Conservation (phyloP, 805 yeast species). For the Candida peoriensis region DNA sequence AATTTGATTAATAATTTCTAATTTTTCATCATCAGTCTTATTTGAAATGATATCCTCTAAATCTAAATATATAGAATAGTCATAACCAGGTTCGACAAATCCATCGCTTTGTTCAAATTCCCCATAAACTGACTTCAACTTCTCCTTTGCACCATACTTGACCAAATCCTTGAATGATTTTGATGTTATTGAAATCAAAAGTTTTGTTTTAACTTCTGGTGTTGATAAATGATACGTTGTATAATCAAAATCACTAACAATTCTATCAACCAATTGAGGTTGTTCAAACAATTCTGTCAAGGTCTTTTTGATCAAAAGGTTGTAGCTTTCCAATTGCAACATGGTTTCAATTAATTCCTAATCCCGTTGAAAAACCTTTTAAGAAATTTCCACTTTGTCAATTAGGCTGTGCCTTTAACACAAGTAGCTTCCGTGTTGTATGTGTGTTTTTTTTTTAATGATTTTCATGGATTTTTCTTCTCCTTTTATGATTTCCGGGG, state of each 20-base stretch:
- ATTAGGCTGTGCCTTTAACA: background rate
- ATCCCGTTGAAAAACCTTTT: too few species aligned
- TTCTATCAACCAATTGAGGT: conserved; percentile 65
- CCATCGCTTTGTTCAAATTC: conserved; percentile 31
- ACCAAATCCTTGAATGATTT: conserved; percentile 73
- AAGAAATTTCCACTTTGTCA: too few species aligned
- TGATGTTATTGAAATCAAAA: conserved; percentile 65
- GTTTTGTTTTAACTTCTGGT: conserved; percentile 63
- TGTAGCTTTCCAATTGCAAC: conserved; percentile 84
- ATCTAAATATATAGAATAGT: conserved; percentile 72
- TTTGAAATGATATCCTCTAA: conserved; percentile 35
- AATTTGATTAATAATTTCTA: conserved; percentile 53
- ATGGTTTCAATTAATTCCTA: conserved; percentile 32
- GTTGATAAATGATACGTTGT: conserved; percentile 92
- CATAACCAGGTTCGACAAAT: conserved; percentile 67
- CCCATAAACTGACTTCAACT: conserved; percentile 49
- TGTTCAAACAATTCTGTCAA: conserved; percentile 64
- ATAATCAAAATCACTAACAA: conserved; percentile 92
- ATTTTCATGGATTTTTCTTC: too few species aligned
- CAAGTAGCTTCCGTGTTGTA: background rate
- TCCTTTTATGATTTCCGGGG: too few species aligned
- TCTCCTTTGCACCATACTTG: conserved; percentile 56
- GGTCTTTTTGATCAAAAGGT: conserved; percentile 76
- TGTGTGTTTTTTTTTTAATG: background rate
- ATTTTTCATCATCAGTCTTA: conserved; percentile 41